phyloP scores from a whole-genome alignment of 202 grass and related monocot species.

The Elaeis oleifera region DNA sequence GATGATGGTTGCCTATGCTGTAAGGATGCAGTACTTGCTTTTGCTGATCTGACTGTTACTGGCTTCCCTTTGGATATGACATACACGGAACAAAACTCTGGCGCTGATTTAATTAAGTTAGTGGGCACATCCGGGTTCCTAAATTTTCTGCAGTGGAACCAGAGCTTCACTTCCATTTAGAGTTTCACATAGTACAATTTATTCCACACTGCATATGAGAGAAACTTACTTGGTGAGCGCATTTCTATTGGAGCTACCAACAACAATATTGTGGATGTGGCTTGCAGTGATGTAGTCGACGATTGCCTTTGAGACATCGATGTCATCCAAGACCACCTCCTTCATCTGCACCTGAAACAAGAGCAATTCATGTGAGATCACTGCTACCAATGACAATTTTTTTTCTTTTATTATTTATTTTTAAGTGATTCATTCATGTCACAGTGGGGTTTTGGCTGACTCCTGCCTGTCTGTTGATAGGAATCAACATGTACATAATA shows the following conservation, averaged over 20 bases:
- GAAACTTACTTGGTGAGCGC: constrained; percentile 47
- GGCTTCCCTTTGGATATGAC: constrained; percentile 2
- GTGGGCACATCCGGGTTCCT: background rate
- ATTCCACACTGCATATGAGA: too few relatives aligned
- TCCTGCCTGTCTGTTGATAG: too few relatives aligned
- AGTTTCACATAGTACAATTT: too few relatives aligned
- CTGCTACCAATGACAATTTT: too few relatives aligned
- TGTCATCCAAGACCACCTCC: constrained; percentile 71
- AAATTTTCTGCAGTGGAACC: background rate
- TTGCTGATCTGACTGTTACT: background rate
- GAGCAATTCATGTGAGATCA: background rate
- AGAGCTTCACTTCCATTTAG: too few relatives aligned
- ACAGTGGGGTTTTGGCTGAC: too few relatives aligned
- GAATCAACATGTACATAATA: too few relatives aligned
- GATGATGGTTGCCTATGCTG: background rate
- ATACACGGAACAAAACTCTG: background rate
- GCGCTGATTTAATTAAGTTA: background rate
- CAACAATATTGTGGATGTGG: constrained; percentile 52
- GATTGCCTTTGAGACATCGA: constrained; percentile 67
- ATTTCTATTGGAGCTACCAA: constrained; percentile 54
- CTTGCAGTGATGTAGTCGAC: constrained; percentile 42
- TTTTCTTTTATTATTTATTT: too few relatives aligned
- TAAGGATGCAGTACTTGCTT: background rate
- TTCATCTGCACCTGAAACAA: constrained; percentile 68
- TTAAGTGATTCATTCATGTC: too few relatives aligned